These are phyloP conservation scores for Microsporum audouinii DNA, from an alignment of 2,329 filamentous ascomycete genomes.

Conservation along the genomic window DNA sequence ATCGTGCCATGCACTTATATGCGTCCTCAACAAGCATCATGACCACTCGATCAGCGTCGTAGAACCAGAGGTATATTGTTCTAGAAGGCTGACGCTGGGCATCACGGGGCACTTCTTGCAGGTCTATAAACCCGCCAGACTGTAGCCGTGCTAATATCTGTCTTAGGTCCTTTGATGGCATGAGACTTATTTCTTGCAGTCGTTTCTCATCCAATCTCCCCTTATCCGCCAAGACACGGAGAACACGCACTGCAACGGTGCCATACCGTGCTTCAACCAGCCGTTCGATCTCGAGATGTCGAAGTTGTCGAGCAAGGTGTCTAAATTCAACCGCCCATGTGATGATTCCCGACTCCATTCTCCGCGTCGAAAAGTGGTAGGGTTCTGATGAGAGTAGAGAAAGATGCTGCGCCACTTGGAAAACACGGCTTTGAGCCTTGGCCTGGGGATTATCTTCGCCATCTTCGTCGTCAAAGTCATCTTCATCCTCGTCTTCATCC, in stretches of 20 bases:
- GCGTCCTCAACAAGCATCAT: slow-evolving; percentile 63
- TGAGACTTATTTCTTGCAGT: slow-evolving; percentile 65
- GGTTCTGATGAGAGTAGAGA: slow-evolving; percentile 40
- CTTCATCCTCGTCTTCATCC: slow-evolving; percentile 29
- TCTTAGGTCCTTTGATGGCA: slow-evolving; percentile 76
- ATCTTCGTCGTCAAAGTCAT: slow-evolving; percentile 39
- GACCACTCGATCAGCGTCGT: slow-evolving; percentile 62
- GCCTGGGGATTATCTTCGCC: slow-evolving; percentile 35
- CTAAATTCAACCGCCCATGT: slow-evolving; percentile 79
- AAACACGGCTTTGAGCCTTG: slow-evolving; percentile 18
- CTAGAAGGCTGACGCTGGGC: slow-evolving; percentile 67
- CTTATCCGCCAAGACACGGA: slow-evolving; percentile 71
- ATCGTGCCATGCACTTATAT: slow-evolving; percentile 82
- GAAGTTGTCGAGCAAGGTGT: slow-evolving; percentile 57
- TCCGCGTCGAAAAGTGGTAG: slow-evolving; percentile 27
- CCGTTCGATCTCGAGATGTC: slow-evolving; percentile 68
- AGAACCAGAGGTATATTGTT: slow-evolving; percentile 87
- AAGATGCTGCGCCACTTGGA: slow-evolving; percentile 31
- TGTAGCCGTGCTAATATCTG: slow-evolving; percentile 77
- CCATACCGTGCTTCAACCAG: slow-evolving; percentile 70
- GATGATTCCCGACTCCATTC: slow-evolving; percentile 42
- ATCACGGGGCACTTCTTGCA: slow-evolving; percentile 90
- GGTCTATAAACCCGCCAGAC: slow-evolving; percentile 71
- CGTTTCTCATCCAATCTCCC: slow-evolving; percentile 94
- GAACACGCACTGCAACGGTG: slow-evolving; percentile 64